These are phyloP conservation scores for Bondarzewia mesenterica DNA, from an alignment of 1,284 basidiomycete genomes.

Conservation along the genomic window DNA sequence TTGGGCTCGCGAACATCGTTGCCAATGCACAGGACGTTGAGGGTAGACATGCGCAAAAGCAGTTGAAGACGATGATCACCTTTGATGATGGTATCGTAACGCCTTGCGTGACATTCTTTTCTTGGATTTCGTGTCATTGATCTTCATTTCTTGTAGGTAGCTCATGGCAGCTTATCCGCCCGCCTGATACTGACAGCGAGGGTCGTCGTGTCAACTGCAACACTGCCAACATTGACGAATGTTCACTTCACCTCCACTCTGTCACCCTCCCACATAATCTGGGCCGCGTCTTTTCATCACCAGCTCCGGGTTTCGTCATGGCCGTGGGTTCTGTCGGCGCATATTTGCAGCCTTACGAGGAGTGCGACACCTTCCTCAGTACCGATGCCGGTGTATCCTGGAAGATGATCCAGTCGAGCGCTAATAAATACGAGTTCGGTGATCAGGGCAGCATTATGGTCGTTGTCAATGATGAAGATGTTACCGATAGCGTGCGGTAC, in stretches of 20 bases:
- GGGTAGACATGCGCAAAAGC: slow-evolving; percentile 53
- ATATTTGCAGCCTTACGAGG: slow-evolving; percentile 69
- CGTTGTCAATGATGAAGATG: slow-evolving; percentile 81
- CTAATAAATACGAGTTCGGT: slow-evolving; percentile 95
- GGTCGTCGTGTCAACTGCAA: slow-evolving; percentile 62
- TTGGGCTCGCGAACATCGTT: slow-evolving; percentile 87
- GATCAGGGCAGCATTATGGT: slow-evolving; percentile 84
- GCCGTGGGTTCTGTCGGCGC: slow-evolving; percentile 86
- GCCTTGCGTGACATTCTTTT: background rate
- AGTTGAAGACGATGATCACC: slow-evolving; percentile 74
- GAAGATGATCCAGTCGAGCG: slow-evolving; percentile 70
- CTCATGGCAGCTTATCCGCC: slow-evolving; percentile 64
- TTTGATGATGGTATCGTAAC: slow-evolving; percentile 73
- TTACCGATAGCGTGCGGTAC: slow-evolving; percentile 69
- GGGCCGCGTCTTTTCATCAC: slow-evolving; percentile 89
- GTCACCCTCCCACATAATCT: slow-evolving; percentile 89
- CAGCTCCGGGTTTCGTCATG: slow-evolving; percentile 92
- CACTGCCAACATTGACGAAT: slow-evolving; percentile 44
- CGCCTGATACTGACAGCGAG: slow-evolving; percentile 57
- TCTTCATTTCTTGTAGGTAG: slow-evolving; percentile 36
- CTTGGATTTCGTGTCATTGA: no score
- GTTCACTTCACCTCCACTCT: slow-evolving; percentile 88
- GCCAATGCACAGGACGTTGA: slow-evolving; percentile 79
- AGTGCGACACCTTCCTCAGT: slow-evolving; percentile 91
- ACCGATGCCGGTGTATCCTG: slow-evolving; percentile 86